Conservation (phyloP, 2,329 filamentous ascomycete genomes). For the Penicillium frequentans region DNA sequence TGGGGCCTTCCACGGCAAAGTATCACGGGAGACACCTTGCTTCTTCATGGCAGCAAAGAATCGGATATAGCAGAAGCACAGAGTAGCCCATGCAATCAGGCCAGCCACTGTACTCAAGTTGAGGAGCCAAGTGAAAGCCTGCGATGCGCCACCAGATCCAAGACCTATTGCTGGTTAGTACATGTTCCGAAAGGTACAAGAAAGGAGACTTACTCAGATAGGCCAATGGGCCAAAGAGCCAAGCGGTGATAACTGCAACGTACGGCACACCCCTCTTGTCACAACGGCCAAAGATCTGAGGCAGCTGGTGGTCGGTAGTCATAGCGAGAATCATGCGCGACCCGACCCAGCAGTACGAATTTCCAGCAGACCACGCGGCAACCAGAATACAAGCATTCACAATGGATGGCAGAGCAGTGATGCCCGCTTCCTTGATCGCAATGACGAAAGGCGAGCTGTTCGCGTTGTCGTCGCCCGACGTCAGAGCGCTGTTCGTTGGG, state of each 20-base stretch:
- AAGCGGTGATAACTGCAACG: conserved; percentile 57
- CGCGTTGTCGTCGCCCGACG: conserved; percentile 28
- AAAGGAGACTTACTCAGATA: conserved; percentile 36
- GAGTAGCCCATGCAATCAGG: conserved; percentile 51
- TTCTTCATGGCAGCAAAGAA: conserved; percentile 50
- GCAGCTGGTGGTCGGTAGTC: conserved; percentile 60
- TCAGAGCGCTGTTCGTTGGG: conserved; percentile 20
- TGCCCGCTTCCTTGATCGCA: conserved; percentile 35
- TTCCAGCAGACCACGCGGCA: conserved; percentile 43
- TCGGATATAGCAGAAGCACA: conserved; percentile 48
- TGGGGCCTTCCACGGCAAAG: conserved; percentile 50
- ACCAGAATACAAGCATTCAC: conserved; percentile 39
- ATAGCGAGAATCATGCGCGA: conserved; percentile 62
- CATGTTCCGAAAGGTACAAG: not conserved
- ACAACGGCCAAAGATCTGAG: conserved; percentile 56
- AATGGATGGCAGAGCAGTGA: conserved; percentile 33
- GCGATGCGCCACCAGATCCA: conserved; percentile 34
- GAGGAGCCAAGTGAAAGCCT: conserved; percentile 43
- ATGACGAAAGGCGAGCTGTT: conserved; percentile 38
- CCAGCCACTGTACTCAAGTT: conserved; percentile 49
- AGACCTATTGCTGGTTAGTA: conserved; percentile 22
- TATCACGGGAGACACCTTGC: conserved; percentile 38
- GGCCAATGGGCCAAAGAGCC: conserved; percentile 43
- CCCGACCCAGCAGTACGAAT: conserved; percentile 51
- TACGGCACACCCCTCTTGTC: conserved; percentile 58